phyloP scores from a whole-genome alignment of 2,329 filamentous ascomycete genomes.

The Colletotrichum chlorophyti region DNA sequence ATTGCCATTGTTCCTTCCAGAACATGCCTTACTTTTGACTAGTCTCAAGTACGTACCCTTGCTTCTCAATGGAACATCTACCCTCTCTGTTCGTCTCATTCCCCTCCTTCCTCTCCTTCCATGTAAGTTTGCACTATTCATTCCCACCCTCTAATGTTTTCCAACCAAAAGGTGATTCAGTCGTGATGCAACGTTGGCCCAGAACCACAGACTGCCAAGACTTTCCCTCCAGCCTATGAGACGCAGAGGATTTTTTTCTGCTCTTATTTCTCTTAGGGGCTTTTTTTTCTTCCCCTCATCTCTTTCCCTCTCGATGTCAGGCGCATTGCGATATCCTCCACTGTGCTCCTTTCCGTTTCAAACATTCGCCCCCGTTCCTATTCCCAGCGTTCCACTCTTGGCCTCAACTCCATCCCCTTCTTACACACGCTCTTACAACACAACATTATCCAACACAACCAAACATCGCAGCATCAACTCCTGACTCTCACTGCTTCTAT shows the following conservation, averaged over 20 bases:
- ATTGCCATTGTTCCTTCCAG: not conserved
- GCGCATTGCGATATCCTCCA: not conserved
- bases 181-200: slow-evolving; percentile 20
- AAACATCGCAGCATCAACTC: not conserved
- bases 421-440: slow-evolving; percentile 18
- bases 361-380: slow-evolving; percentile 16
- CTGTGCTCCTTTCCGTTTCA: not conserved
- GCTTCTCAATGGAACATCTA: too few relatives aligned
- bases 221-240: slow-evolving; percentile 10
- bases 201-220: slow-evolving; percentile 27
- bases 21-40: too few relatives aligned
- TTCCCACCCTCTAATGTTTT: too few relatives aligned
- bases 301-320: not conserved
- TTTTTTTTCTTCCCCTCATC: not conserved
- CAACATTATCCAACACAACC: not conserved
- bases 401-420: slow-evolving; percentile 5
- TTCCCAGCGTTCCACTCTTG: slow-evolving; percentile 23
- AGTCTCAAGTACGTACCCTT: slow-evolving; percentile 5
- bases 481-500: not conserved
- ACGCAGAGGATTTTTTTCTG: slow-evolving; percentile 1
- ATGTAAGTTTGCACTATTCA: too few relatives aligned
- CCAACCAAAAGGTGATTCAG: slow-evolving; percentile 18
- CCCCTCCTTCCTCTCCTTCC: not conserved
- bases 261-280: not conserved
- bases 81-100: too few relatives aligned